Percentiles rank a stretch among this genome's conserved stretches.
phyloP scores from a whole-genome alignment of 768 basidiomycete species.

The Agaricus subrufescens region DNA sequence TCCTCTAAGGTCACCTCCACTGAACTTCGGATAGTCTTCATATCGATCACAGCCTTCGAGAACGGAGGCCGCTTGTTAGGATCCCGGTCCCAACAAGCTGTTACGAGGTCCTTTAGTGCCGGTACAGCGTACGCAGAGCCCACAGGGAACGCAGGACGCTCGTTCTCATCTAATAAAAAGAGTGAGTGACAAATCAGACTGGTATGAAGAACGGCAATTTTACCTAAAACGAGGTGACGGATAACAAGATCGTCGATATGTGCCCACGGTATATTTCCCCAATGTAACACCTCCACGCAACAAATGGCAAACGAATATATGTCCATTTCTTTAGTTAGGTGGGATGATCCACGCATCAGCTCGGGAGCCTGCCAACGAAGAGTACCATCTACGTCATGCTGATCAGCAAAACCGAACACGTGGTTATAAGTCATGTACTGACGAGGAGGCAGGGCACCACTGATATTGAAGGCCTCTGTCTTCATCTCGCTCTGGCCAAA shows the following conservation, averaged over 20 bases:
- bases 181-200: constrained; percentile 10
- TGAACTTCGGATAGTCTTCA: constrained; percentile 38
- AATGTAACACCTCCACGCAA: constrained; percentile 58
- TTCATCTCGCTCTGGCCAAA: constrained; percentile 84
- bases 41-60: constrained; percentile 35
- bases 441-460: constrained; percentile 46
- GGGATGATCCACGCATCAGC: constrained; percentile 43
- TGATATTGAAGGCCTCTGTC: constrained; percentile 60
- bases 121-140: constrained; percentile 25
- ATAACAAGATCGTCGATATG: constrained; percentile 47
- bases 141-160: constrained; percentile 46
- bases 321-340: constrained; percentile 52
- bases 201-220: constrained; percentile 12
- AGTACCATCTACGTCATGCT: constrained; percentile 44
- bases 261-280: constrained; percentile 60
- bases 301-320: constrained; percentile 68
- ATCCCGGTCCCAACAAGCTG: constrained; percentile 49
- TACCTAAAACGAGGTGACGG: constrained; percentile 46
- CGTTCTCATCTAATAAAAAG: constrained; percentile 37
- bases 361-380: constrained; percentile 74
- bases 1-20: constrained; percentile 21
- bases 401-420: background rate
- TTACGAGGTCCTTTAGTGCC: constrained; percentile 40
- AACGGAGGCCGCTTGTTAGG: constrained; percentile 53
- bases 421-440: constrained; percentile 16